Evolutionary conservation across 2,329 filamentous ascomycete genomes (phyloP).

Genomic region (Aspergillus brasiliensis): DNA sequence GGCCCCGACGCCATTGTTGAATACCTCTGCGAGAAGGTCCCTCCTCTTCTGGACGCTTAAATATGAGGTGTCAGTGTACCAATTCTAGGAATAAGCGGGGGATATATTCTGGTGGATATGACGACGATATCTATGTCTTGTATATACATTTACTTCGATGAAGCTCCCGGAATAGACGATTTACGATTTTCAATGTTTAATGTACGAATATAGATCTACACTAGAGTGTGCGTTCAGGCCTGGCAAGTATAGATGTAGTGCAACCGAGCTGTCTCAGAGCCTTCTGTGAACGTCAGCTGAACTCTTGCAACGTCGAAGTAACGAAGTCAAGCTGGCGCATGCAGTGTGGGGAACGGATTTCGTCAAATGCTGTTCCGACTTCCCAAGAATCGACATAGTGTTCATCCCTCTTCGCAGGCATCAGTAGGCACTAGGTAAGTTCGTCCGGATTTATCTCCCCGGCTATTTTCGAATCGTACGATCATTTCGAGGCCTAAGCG

Average conservation of each 20-base stretch:
- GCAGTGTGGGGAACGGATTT: too few species aligned
- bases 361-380: too few species aligned
- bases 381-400: too few species aligned
- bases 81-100: neutral
- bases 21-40: constrained; percentile 45
- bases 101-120: neutral
- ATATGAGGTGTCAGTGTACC: neutral
- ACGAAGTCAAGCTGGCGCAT: too few species aligned
- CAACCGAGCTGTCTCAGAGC: neutral
- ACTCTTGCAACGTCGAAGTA: too few species aligned
- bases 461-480: too few species aligned
- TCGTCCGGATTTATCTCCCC: too few species aligned
- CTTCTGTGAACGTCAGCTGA: too few species aligned
- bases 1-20: constrained; percentile 48
- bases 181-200: neutral
- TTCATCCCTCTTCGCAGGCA: too few species aligned
- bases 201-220: neutral
- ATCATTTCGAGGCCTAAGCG: too few species aligned
- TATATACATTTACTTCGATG: constrained; percentile 2
- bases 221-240: neutral
- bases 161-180: neutral
- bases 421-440: too few species aligned
- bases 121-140: neutral
- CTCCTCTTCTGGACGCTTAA: constrained; percentile 36
- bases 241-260: neutral